Evolutionary conservation across 2,329 filamentous ascomycete species (phyloP), one percentile per base, ranked within the genome.

Genomic region (Fusarium subtropicale): DNA sequence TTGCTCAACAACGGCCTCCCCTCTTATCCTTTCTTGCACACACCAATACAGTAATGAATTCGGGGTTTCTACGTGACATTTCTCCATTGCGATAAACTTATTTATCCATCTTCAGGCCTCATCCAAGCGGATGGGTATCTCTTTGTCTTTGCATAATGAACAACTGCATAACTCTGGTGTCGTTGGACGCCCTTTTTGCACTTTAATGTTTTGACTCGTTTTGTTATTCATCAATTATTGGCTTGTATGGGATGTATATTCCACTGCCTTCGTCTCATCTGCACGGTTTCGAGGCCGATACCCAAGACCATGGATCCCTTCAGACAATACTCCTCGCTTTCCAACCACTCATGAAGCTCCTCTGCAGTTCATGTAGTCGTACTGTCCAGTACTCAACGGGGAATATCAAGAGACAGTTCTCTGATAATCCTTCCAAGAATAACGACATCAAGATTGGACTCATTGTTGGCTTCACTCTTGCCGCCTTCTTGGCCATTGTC

Each of bases 381-480:
- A 24, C 30, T 44, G 42, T n/a, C 28, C 46, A 39, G 30, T 36
- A 54, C 31, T 20, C 30, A 22, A 22, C 24, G 5, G 11, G 16
- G 11, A 34, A 72, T 28, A 28, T 48, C n/a, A 67, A 65, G 48
- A 71, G 75, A 18, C 76, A 77, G 51, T 74, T 75, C 57, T 75
- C 75, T 34, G 63, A 64, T 34, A 71, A 73, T 44, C 66, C 73
- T 7, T 54, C 68, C 46, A 71, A 78, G 18, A 77, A 80, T 39
- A 78, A 77, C 34, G 81, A 83, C 68, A 76, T 78, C 54, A 81
- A 79, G 34, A 84, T 83, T 56, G 82, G 82, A 56, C 75, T 83
- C 60, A 77, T 81, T 5, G 78, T 84, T 45, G 82, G 79, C 60
- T 73, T 84, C 41, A 73, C 81, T 6, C 73, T 84, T 22, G 77